Conservation (phyloP, 345 rosid genomes). For the Camelina hispida region DNA sequence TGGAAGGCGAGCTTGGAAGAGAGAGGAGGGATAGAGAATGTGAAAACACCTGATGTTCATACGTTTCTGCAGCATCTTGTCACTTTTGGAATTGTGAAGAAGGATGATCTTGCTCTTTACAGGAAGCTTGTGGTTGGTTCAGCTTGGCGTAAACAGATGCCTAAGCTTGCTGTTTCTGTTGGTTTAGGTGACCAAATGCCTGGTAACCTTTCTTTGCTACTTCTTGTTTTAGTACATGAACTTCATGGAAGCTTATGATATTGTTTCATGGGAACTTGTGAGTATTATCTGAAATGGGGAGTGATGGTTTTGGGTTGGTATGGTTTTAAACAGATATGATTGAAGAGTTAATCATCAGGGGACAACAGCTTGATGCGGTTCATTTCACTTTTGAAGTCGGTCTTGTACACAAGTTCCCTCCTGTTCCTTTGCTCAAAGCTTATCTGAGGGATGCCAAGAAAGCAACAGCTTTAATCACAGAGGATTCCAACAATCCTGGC, state of each 20-base stretch:
- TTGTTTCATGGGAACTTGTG: neutral
- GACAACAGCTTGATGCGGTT: constrained; percentile 96
- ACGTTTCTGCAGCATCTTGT: constrained; percentile 91
- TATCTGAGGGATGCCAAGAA: constrained; percentile 88
- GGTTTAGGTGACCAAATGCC: constrained; percentile 89
- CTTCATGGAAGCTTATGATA: neutral
- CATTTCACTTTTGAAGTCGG: constrained; percentile 93
- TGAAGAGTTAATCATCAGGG: constrained; percentile 73
- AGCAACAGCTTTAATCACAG: constrained; percentile 73
- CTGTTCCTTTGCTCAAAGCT: constrained; percentile 79
- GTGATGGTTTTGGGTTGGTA: constrained; percentile 23
- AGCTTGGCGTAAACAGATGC: constrained; percentile 98
- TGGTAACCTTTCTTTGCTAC: constrained; percentile 52
- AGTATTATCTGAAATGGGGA: constrained; percentile 5
- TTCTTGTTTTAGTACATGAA: neutral
- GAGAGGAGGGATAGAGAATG: constrained; percentile 91
- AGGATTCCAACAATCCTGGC: constrained; percentile 74
- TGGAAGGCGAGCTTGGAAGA: constrained; percentile 93
- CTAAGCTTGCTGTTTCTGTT: constrained; percentile 87
- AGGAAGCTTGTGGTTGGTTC: constrained; percentile 90
- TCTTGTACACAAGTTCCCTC: constrained; percentile 75
- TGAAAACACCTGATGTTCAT: constrained; percentile 91
- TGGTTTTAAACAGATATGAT: constrained; percentile 62
- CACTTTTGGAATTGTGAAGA: constrained; percentile 84
- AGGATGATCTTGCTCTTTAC: constrained; percentile 72